Percentiles rank a stretch among this genome's conserved stretches.
Conservation (phyloP, 2,329 filamentous ascomycete genomes). For the Xylogone sp. region DNA sequence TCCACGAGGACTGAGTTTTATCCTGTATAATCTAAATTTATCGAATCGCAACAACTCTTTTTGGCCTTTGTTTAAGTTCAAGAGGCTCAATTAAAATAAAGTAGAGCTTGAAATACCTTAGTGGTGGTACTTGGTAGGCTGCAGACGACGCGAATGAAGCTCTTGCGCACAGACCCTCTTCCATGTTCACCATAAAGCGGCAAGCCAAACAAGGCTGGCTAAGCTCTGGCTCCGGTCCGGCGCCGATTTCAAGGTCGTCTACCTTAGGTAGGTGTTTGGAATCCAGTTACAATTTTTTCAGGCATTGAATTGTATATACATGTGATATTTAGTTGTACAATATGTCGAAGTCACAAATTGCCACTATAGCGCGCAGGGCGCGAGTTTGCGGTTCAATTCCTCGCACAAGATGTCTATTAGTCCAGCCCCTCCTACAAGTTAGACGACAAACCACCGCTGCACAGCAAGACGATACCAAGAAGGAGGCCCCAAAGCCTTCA, state of each 20-base stretch:
- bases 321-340: constrained; percentile 1
- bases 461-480: constrained; percentile 19
- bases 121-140: constrained; percentile 2
- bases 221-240: neutral
- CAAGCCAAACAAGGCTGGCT: neutral
- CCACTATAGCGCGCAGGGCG: constrained; percentile 22
- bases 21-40: too few relatives aligned
- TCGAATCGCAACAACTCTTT: too few relatives aligned
- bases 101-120: constrained; percentile 1
- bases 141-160: neutral
- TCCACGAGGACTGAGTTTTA: neutral
- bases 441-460: constrained; percentile 26
- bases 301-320: neutral
- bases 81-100: neutral
- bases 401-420: constrained; percentile 9
- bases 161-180: neutral
- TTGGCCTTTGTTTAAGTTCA: too few relatives aligned
- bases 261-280: neutral
- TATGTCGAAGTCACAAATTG: constrained; percentile 23
- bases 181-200: neutral
- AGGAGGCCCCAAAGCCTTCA: constrained; percentile 19
- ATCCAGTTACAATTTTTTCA: neutral
- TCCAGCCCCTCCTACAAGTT: constrained; percentile 17
- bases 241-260: neutral
- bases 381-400: constrained; percentile 11